Evolutionary conservation across 805 yeast species (phyloP).

Genomic region (Dipodascus albidus): DNA sequence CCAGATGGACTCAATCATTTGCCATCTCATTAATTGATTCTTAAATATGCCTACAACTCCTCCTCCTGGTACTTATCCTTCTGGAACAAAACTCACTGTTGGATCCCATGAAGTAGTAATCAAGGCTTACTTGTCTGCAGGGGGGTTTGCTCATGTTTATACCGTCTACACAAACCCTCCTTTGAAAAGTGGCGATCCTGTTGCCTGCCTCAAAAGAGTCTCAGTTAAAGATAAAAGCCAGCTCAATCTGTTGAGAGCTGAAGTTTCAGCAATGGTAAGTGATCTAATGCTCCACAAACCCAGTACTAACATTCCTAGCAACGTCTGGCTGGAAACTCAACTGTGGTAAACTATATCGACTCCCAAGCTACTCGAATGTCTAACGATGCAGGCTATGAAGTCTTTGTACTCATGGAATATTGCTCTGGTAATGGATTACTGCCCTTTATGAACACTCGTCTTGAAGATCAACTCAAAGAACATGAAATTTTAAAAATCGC

Average conservation of each 20-base stretch:
- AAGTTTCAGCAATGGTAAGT: conserved; percentile 81
- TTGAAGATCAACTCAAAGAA: conserved; percentile 67
- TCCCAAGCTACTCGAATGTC: conserved; percentile 79
- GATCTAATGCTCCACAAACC: neutral
- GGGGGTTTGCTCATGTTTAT: conserved; percentile 94
- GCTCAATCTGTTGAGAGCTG: conserved; percentile 75
- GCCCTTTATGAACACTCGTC: conserved; percentile 81
- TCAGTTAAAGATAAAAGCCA: conserved; percentile 85
- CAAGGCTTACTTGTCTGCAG: conserved; percentile 66
- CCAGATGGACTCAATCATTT: neutral
- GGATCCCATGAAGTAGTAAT: conserved; percentile 72
- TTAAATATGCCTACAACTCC: conserved; percentile 14
- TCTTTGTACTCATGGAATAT: conserved; percentile 81
- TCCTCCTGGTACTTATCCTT: conserved; percentile 53
- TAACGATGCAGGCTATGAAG: conserved; percentile 51
- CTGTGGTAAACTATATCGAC: conserved; percentile 84
- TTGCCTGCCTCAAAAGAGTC: conserved; percentile 88
- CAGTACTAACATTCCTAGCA: conserved; percentile 25
- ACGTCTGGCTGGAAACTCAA: conserved; percentile 62
- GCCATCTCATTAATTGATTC: neutral
- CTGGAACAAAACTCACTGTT: conserved; percentile 71
- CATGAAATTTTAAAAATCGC: conserved; percentile 71
- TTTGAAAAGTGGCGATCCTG: conserved; percentile 37
- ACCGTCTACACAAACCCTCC: conserved; percentile 55
- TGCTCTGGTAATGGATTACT: conserved; percentile 76